Conservation (phyloP, 2,329 filamentous ascomycete genomes). For the Alternaria alternata region DNA sequence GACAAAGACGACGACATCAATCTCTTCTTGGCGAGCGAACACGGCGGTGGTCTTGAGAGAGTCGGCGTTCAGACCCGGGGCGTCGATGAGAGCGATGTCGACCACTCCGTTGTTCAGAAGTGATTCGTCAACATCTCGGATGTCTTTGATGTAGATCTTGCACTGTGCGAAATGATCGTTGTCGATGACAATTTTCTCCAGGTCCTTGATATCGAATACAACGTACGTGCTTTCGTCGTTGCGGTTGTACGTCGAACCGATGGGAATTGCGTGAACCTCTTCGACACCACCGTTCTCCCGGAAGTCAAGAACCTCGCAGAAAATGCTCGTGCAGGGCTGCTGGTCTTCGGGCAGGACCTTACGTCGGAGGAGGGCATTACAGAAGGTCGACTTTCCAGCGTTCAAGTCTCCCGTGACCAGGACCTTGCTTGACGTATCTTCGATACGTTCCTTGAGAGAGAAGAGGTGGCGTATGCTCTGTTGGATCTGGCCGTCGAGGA, state of each 20-base stretch:
- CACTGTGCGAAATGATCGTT: slow-evolving; percentile 90
- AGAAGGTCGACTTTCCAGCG: slow-evolving; percentile 98
- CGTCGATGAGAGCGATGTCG: slow-evolving; percentile 96
- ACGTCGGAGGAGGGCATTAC: slow-evolving; percentile 91
- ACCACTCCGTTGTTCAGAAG: slow-evolving; percentile 97
- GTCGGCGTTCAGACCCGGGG: slow-evolving; percentile 92
- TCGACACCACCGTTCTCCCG: slow-evolving; percentile 90
- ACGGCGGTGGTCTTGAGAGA: slow-evolving; percentile 97
- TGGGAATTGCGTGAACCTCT: slow-evolving; percentile 94
- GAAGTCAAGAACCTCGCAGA: slow-evolving; percentile 94
- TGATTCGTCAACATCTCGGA: slow-evolving; percentile 87
- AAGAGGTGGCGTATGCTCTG: slow-evolving; percentile 92
- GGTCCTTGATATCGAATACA: slow-evolving; percentile 76
- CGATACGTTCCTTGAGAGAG: slow-evolving; percentile 88
- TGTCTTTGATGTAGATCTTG: slow-evolving; percentile 95
- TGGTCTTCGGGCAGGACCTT: slow-evolving; percentile 97
- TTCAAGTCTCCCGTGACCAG: slow-evolving; percentile 95
- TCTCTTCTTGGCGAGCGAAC: slow-evolving; percentile 96
- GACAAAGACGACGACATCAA: slow-evolving; percentile 98
- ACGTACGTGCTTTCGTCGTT: slow-evolving; percentile 95
- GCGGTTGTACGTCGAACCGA: slow-evolving; percentile 79
- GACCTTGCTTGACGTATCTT: slow-evolving; percentile 97
- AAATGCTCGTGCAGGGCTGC: slow-evolving; percentile 97
- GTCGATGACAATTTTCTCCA: slow-evolving; percentile 90
- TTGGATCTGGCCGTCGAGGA: slow-evolving; percentile 92